phyloP scores from a whole-genome alignment of 805 yeast species.

The Sugiyamaella boreocaroliniensis region DNA sequence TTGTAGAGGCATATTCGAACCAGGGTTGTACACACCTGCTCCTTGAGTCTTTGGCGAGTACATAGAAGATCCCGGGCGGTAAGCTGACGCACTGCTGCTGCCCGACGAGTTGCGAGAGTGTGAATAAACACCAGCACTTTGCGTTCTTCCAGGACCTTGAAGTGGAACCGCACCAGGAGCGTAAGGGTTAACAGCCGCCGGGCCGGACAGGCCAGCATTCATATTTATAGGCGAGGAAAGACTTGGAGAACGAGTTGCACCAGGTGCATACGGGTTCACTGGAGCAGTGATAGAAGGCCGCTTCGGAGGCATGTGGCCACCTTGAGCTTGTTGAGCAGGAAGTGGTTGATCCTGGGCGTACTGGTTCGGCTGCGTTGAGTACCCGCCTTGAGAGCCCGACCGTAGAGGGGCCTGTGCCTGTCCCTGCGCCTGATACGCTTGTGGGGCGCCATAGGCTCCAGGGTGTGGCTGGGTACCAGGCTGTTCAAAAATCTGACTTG shows the following conservation, averaged over 20 bases:
- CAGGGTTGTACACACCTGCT: background rate
- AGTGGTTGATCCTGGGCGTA: slow-evolving; percentile 4
- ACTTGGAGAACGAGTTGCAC: background rate
- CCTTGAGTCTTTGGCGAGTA: background rate
- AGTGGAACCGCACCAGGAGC: slow-evolving; percentile 3
- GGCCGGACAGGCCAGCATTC: background rate
- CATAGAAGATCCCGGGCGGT: background rate
- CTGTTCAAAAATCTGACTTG: slow-evolving; percentile 12
- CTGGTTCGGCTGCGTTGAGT: background rate
- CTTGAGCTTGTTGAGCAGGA: slow-evolving; percentile 7
- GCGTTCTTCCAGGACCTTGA: background rate
- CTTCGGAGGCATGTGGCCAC: slow-evolving; percentile 9
- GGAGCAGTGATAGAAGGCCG: slow-evolving; percentile 10
- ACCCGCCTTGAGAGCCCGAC: background rate
- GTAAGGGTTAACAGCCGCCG: slow-evolving; percentile 7
- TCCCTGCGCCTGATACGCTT: background rate
- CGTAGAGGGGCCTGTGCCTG: background rate
- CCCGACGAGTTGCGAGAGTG: slow-evolving; percentile 3
- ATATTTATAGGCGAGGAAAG: background rate
- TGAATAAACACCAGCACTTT: background rate
- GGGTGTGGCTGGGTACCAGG: slow-evolving; percentile 1
- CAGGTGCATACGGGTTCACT: slow-evolving; percentile 18
- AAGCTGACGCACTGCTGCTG: background rate
- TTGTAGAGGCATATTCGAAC: background rate
- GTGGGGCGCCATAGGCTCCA: slow-evolving; percentile 1